phyloP scores from a whole-genome alignment of 2,329 filamentous ascomycete species.

The Cryphonectria japonica region DNA sequence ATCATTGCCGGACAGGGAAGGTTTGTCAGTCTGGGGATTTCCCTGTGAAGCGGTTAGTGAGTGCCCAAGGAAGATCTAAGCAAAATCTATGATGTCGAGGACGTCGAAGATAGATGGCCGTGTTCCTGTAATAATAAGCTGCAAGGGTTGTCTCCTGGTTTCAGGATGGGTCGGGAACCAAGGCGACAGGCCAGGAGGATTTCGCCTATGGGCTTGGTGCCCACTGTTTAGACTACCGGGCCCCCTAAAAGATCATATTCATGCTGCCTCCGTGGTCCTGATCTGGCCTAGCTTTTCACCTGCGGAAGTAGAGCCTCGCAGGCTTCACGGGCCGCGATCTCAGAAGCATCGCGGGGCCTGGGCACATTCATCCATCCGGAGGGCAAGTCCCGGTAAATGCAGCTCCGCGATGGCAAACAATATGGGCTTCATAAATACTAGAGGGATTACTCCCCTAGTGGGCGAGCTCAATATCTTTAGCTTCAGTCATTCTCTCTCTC shows the following conservation, averaged over 20 bases:
- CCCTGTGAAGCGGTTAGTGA: neutral
- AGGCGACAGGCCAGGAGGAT: slow-evolving; percentile 1
- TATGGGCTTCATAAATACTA: neutral
- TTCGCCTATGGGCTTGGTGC: neutral
- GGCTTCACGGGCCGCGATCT: neutral
- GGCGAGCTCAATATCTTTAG: neutral
- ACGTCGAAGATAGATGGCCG: neutral
- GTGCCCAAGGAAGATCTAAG: neutral
- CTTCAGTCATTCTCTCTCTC: too few species aligned
- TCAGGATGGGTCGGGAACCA: neutral
- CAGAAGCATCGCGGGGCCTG: neutral
- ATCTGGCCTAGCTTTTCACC: slow-evolving; percentile 17
- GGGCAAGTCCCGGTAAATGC: neutral
- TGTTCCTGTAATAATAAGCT: neutral
- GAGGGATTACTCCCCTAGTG: neutral
- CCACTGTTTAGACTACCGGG: neutral
- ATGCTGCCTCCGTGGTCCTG: slow-evolving; percentile 19
- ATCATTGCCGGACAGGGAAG: neutral
- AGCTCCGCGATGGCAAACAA: slow-evolving; percentile 2
- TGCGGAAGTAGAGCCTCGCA: neutral
- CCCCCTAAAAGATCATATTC: neutral
- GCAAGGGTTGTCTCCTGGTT: neutral
- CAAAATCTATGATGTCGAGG: neutral
- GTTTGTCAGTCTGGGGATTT: neutral
- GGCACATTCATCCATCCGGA: neutral